Evolutionary conservation across 495 filamentous ascomycete genomes (phyloP).

Genomic region (Chaetomium tenue): DNA sequence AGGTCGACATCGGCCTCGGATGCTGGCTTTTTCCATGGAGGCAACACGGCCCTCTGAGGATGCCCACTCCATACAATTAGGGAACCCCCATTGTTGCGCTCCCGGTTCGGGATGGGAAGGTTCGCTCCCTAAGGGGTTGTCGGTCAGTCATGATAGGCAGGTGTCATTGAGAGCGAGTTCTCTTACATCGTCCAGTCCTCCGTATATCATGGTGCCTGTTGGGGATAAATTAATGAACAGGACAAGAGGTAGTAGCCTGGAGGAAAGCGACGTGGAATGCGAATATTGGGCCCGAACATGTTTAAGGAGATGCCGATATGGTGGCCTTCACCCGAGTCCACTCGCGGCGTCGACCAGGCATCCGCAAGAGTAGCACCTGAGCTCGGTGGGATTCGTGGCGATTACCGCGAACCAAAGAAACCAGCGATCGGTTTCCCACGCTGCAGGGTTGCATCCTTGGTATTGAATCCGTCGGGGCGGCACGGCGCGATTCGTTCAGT

Average conservation of each 20-base stretch:
- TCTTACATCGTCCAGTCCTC: slow-evolving; percentile 7
- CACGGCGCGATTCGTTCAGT: background rate
- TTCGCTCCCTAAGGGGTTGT: slow-evolving; percentile 1
- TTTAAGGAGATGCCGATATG: background rate
- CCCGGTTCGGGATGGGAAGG: slow-evolving; percentile 14
- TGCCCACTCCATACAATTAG: slow-evolving; percentile 2
- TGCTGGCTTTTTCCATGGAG: background rate
- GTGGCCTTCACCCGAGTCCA: background rate
- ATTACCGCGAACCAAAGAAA: background rate
- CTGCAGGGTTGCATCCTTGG: background rate
- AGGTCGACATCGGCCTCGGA: background rate
- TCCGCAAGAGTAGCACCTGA: background rate
- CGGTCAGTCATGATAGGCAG: background rate
- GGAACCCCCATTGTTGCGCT: slow-evolving; percentile 12
- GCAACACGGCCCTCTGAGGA: background rate
- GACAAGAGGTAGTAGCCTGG: background rate
- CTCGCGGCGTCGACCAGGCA: background rate
- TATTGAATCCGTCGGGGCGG: background rate
- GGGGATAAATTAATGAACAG: background rate
- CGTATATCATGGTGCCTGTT: background rate
- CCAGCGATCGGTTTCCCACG: background rate
- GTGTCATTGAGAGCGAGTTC: background rate
- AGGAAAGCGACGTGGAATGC: background rate
- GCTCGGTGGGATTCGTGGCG: background rate
- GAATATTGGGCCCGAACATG: background rate